Evolutionary conservation across 106 monocot species (phyloP).

Genomic region (Dendrobium huoshanense): DNA sequence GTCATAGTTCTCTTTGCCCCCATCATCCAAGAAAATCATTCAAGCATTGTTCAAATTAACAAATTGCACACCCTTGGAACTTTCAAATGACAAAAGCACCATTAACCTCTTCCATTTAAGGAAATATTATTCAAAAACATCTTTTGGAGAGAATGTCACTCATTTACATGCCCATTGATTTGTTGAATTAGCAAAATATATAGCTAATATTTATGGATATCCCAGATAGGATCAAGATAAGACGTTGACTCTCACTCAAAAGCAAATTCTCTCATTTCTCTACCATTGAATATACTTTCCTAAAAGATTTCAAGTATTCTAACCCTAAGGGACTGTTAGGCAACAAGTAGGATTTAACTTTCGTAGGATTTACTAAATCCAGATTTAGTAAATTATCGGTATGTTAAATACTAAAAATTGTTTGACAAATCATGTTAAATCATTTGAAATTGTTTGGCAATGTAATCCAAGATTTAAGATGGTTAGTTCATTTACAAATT

Average conservation of each 20-base stretch:
- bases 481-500: too few relatives aligned
- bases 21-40: not conserved
- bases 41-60: not conserved
- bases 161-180: not conserved
- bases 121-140: not conserved
- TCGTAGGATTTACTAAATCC: too few relatives aligned
- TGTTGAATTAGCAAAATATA: not conserved
- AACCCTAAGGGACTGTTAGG: not conserved
- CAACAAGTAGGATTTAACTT: too few relatives aligned
- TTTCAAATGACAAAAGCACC: not conserved
- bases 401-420: too few relatives aligned
- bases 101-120: not conserved
- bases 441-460: too few relatives aligned
- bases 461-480: too few relatives aligned
- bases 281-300: not conserved
- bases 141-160: not conserved
- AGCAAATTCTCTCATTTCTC: not conserved
- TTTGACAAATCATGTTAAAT: too few relatives aligned
- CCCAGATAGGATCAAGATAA: not conserved
- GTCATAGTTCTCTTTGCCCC: not conserved
- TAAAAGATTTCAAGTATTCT: not conserved
- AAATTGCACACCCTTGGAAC: not conserved
- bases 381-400: too few relatives aligned
- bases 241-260: not conserved
- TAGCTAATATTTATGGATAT: not conserved